Evolutionary conservation across 2,329 filamentous ascomycete species (phyloP).

Genomic region (Trichoderma semiorbis): DNA sequence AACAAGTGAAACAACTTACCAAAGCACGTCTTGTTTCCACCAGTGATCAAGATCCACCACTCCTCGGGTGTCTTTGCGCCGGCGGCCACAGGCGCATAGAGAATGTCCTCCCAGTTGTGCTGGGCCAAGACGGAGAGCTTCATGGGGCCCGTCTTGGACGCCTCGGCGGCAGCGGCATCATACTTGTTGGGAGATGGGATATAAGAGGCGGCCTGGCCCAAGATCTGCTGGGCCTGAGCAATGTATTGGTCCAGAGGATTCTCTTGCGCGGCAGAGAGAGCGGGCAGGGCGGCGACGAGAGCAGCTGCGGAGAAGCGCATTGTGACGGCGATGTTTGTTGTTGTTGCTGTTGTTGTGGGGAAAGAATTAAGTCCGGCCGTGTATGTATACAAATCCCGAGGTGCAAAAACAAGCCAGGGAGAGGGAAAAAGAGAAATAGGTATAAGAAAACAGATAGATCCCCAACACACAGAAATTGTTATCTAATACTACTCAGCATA

Average conservation of each 20-base stretch:
- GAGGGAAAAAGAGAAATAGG: background rate
- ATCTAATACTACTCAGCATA: background rate
- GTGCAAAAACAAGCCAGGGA: background rate
- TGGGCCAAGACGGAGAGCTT: slow-evolving; percentile 56
- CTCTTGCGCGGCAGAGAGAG: slow-evolving; percentile 52
- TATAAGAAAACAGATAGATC: background rate
- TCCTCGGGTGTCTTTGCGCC: slow-evolving; percentile 63
- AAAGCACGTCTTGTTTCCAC: slow-evolving; percentile 75
- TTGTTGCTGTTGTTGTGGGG: slow-evolving; percentile 15
- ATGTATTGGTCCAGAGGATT: slow-evolving; percentile 55
- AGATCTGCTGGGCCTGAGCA: slow-evolving; percentile 61
- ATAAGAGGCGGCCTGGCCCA: slow-evolving; percentile 56
- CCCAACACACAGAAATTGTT: background rate
- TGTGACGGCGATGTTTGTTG: slow-evolving; percentile 25
- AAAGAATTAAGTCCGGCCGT: background rate
- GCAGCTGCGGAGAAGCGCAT: slow-evolving; percentile 58
- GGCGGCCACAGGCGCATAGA: slow-evolving; percentile 59
- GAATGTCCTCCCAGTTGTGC: slow-evolving; percentile 66
- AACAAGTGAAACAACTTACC: slow-evolving; percentile 39
- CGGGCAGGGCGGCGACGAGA: slow-evolving; percentile 52
- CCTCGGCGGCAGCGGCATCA: slow-evolving; percentile 40
- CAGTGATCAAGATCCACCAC: slow-evolving; percentile 72
- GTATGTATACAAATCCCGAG: background rate
- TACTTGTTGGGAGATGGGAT: slow-evolving; percentile 47
- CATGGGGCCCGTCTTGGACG: slow-evolving; percentile 40